These are phyloP conservation scores for Ganoderma resinaceum DNA, from an alignment of 1,284 basidiomycete genomes.

Conservation along the genomic window DNA sequence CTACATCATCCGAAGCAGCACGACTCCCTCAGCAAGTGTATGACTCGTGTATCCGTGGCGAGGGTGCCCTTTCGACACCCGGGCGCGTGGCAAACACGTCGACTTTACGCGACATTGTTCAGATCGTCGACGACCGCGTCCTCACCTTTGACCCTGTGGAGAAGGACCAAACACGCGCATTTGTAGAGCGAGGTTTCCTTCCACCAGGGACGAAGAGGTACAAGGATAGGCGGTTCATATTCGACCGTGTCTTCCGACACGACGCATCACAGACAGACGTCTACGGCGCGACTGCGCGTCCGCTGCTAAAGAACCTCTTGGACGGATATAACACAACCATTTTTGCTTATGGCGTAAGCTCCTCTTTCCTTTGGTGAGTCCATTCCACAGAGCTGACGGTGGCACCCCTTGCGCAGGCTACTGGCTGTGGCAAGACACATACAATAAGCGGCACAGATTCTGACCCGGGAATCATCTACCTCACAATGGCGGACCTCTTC, in stretches of 20 bases:
- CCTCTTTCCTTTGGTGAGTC: conserved; percentile 18
- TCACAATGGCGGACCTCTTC: conserved; percentile 97
- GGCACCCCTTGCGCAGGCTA: conserved; percentile 68
- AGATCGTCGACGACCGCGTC: conserved; percentile 85
- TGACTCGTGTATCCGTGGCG: conserved; percentile 77
- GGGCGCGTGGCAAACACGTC: conserved; percentile 58
- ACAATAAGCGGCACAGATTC: conserved; percentile 91
- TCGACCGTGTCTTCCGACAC: conserved; percentile 89
- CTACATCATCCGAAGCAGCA: conserved; percentile 82
- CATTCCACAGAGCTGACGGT: conserved; percentile 22
- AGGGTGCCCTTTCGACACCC: conserved; percentile 81
- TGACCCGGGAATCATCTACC: conserved; percentile 93
- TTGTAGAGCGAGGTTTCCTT: conserved; percentile 81
- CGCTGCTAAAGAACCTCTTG: conserved; percentile 82
- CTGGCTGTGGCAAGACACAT: conserved; percentile 97
- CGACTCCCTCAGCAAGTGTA: conserved; percentile 78
- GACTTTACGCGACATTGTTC: conserved; percentile 75
- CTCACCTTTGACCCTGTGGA: conserved; percentile 97
- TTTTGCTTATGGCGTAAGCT: conserved; percentile 94
- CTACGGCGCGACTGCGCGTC: conserved; percentile 85
- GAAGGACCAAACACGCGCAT: conserved; percentile 76
- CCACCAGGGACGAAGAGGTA: conserved; percentile 89
- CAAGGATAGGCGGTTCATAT: conserved; percentile 95
- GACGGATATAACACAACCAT: conserved; percentile 97
- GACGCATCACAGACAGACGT: conserved; percentile 85